Evolutionary conservation across 352 stramenopile genomes (phyloP).

Genomic region (Globisporangium sylvaticum): DNA sequence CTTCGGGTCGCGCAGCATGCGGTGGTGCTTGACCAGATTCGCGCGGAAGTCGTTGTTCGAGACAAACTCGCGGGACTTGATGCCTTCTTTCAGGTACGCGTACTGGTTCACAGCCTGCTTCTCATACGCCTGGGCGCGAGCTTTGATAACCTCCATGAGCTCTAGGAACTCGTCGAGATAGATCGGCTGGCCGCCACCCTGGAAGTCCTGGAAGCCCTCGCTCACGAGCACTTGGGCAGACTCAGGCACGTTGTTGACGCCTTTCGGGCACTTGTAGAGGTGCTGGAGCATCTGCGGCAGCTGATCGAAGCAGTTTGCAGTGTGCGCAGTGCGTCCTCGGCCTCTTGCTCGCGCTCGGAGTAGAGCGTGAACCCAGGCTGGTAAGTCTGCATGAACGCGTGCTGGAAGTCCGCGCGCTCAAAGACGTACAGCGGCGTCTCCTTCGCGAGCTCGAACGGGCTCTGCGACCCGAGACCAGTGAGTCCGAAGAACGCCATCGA

Average conservation of each 20-base stretch:
- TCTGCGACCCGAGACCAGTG: slow-evolving; percentile 52
- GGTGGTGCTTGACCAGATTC: slow-evolving; percentile 48
- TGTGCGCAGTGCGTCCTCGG: slow-evolving; percentile 21
- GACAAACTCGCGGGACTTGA: slow-evolving; percentile 43
- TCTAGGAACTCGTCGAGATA: slow-evolving; percentile 26
- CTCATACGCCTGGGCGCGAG: slow-evolving; percentile 29
- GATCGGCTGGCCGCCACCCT: slow-evolving; percentile 4
- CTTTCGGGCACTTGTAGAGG: slow-evolving; percentile 62
- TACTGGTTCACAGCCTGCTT: slow-evolving; percentile 19
- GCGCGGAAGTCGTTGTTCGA: slow-evolving; percentile 52
- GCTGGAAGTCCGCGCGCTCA: slow-evolving; percentile 45
- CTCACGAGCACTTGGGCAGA: slow-evolving; percentile 20
- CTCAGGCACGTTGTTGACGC: slow-evolving; percentile 48
- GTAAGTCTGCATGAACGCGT: slow-evolving; percentile 55
- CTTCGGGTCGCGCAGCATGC: slow-evolving; percentile 44
- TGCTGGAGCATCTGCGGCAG: slow-evolving; percentile 34
- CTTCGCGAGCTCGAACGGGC: slow-evolving; percentile 47
- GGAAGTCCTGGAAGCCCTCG: slow-evolving; percentile 18
- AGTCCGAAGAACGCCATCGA: slow-evolving; percentile 68
- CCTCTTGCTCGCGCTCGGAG: slow-evolving; percentile 59
- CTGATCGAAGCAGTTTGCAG: slow-evolving; percentile 31
- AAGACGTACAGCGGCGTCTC: slow-evolving; percentile 59
- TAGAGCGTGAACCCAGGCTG: slow-evolving; percentile 45
- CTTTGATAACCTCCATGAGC: slow-evolving; percentile 30
- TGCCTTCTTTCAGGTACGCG: slow-evolving; percentile 37